Evolutionary conservation across 108 stramenopile species (phyloP).

Genomic region (Nannochloropsis gaditana): DNA sequence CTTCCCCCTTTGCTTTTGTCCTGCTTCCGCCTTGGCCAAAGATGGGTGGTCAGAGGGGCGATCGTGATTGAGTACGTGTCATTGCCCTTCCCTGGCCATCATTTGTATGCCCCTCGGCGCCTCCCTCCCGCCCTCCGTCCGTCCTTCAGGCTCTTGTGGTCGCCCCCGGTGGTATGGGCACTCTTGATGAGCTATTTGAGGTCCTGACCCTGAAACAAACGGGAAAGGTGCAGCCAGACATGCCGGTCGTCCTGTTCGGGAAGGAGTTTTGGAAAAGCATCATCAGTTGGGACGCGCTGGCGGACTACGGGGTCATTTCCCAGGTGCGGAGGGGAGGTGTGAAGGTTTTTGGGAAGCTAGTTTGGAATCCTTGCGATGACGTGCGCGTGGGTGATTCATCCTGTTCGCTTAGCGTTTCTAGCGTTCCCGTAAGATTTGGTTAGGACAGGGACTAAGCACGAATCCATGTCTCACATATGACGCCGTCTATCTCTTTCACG

Average conservation of each 20-base stretch:
- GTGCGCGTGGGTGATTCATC: too few relatives aligned
- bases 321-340: conserved; percentile 29
- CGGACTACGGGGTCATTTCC: conserved; percentile 49
- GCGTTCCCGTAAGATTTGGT: too few relatives aligned
- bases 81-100: too few relatives aligned
- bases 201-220: conserved; percentile 54
- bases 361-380: too few relatives aligned
- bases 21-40: neutral
- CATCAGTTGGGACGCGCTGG: conserved; percentile 52
- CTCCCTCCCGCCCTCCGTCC: neutral
- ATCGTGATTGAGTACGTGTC: too few relatives aligned
- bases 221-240: conserved; percentile 49
- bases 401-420: too few relatives aligned
- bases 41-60: too few relatives aligned
- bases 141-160: conserved; percentile 64
- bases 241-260: conserved; percentile 51
- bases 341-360: neutral
- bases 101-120: neutral
- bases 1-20: conserved; percentile 21
- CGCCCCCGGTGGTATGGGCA: conserved; percentile 76
- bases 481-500: too few relatives aligned
- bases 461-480: too few relatives aligned
- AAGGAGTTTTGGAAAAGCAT: conserved; percentile 51
- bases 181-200: conserved; percentile 56
- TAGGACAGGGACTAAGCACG: too few relatives aligned